These are phyloP conservation scores for Didymella glomerata DNA, from an alignment of 2,329 filamentous ascomycete genomes.

Conservation along the genomic window DNA sequence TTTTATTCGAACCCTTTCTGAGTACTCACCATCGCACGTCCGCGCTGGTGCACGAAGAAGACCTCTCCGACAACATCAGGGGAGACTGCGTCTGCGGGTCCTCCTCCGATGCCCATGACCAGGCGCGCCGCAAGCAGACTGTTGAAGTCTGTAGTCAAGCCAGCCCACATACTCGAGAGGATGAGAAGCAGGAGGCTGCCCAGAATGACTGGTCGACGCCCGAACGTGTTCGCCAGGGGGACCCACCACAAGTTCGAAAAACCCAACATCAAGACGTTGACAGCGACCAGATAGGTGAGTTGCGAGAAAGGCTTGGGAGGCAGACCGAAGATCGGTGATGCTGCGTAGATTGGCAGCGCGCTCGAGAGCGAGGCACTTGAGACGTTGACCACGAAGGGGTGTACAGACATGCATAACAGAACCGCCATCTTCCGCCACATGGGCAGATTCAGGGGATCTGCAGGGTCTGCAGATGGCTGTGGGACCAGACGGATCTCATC, in stretches of 20 bases:
- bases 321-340: slow-evolving; percentile 42
- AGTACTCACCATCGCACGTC: slow-evolving; percentile 49
- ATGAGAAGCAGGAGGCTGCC: slow-evolving; percentile 46
- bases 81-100: slow-evolving; percentile 52
- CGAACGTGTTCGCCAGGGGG: slow-evolving; percentile 53
- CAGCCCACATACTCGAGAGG: slow-evolving; percentile 53
- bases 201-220: slow-evolving; percentile 51
- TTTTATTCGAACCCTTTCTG: too few species aligned
- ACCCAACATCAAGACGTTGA: slow-evolving; percentile 52
- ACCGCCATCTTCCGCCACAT: slow-evolving; percentile 49
- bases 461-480: slow-evolving; percentile 50
- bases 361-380: slow-evolving; percentile 48
- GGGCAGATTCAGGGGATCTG: slow-evolving; percentile 54
- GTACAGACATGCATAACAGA: slow-evolving; percentile 50
- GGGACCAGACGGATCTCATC: slow-evolving; percentile 52
- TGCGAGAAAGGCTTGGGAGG: slow-evolving; percentile 43
- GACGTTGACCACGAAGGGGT: slow-evolving; percentile 52
- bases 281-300: slow-evolving; percentile 51
- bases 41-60: slow-evolving; percentile 55
- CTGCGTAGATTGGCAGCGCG: slow-evolving; percentile 48
- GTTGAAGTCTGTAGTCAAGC: slow-evolving; percentile 47
- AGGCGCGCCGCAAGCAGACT: slow-evolving; percentile 51
- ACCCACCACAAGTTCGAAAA: slow-evolving; percentile 54
- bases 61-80: slow-evolving; percentile 54
- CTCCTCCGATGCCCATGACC: slow-evolving; percentile 51